Percentiles rank a stretch among this genome's conserved stretches.
phyloP scores from a whole-genome alignment of 352 stramenopile genomes.

The Phytopythium litorale region DNA sequence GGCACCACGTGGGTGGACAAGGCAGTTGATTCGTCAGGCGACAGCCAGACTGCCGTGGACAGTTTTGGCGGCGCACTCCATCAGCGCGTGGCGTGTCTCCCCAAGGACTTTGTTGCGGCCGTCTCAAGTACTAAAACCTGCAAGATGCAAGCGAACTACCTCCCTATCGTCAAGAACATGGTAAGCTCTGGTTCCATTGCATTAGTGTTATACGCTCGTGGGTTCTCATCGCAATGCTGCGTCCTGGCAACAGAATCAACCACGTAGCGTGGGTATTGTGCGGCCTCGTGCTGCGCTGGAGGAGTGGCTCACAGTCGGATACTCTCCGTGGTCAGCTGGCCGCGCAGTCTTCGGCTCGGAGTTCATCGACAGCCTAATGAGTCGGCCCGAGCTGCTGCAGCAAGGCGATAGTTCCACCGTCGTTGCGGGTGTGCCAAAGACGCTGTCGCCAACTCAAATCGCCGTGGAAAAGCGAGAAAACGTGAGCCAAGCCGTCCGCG shows the following conservation, averaged over 20 bases:
- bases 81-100: slow-evolving; percentile 60
- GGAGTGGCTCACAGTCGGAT: slow-evolving; percentile 89
- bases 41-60: slow-evolving; percentile 65
- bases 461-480: slow-evolving; percentile 58
- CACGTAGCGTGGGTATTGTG: slow-evolving; percentile 83
- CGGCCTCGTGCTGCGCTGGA: slow-evolving; percentile 76
- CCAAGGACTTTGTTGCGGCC: slow-evolving; percentile 59
- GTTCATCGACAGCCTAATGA: slow-evolving; percentile 64
- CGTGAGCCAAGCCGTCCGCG: slow-evolving; percentile 77
- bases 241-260: slow-evolving; percentile 56
- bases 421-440: neutral
- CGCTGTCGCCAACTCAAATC: slow-evolving; percentile 5
- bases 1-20: slow-evolving; percentile 51
- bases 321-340: slow-evolving; percentile 90
- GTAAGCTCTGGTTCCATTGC: slow-evolving; percentile 9
- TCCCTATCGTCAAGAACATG: slow-evolving; percentile 71
- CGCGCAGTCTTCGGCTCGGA: slow-evolving; percentile 53
- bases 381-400: slow-evolving; percentile 43
- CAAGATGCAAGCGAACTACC: slow-evolving; percentile 75
- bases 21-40: slow-evolving; percentile 40
- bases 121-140: slow-evolving; percentile 73
- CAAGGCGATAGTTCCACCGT: slow-evolving; percentile 14
- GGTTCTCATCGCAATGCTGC: neutral
- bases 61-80: slow-evolving; percentile 54
- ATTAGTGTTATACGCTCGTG: neutral